These are phyloP conservation scores for Neurospora discreta DNA, from an alignment of 495 filamentous ascomycete genomes.

Conservation along the genomic window DNA sequence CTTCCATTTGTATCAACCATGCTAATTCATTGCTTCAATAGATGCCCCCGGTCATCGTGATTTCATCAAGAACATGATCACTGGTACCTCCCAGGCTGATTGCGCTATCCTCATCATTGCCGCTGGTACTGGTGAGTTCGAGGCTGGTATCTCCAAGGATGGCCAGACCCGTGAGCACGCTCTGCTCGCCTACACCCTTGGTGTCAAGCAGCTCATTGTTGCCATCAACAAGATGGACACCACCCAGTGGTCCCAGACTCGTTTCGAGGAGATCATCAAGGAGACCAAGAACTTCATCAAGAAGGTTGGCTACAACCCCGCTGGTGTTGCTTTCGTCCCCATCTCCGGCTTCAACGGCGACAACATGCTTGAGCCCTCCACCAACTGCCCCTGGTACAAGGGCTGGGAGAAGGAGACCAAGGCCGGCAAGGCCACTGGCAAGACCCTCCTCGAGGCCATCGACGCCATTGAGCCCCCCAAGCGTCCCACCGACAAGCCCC, in stretches of 20 bases:
- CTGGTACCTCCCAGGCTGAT: conserved; percentile 99
- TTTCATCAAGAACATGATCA: conserved; percentile 99
- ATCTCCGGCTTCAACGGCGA: conserved; percentile 99
- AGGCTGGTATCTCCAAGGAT: conserved; percentile 99
- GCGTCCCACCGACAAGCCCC: conserved; percentile 94
- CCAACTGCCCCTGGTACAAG: conserved; percentile 99
- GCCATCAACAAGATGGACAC: conserved; percentile 99
- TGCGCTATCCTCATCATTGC: conserved; percentile 99
- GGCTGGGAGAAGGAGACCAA: conserved; percentile 99
- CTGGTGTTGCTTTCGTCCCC: conserved; percentile 93
- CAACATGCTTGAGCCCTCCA: conserved; percentile 93
- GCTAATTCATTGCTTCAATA: conserved; percentile 21
- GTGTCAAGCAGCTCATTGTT: conserved; percentile 99
- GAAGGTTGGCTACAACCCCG: conserved; percentile 99
- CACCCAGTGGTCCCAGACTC: conserved; percentile 91
- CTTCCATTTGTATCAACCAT: neutral
- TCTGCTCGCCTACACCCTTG: conserved; percentile 98
- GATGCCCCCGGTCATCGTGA: conserved; percentile 99
- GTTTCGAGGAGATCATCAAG: conserved; percentile 99
- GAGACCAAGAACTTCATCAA: conserved; percentile 99
- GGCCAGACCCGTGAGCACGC: conserved; percentile 99
- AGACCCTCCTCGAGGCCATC: conserved; percentile 98
- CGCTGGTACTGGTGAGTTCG: conserved; percentile 99
- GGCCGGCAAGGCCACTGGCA: conserved; percentile 75
- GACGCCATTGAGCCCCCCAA: conserved; percentile 87